A percentile compares a stretch with the other conserved stretches of the same genome.
Evolutionary conservation across 2,329 filamentous ascomycete species (phyloP).

Genomic region (Neoarthrinium moseri): DNA sequence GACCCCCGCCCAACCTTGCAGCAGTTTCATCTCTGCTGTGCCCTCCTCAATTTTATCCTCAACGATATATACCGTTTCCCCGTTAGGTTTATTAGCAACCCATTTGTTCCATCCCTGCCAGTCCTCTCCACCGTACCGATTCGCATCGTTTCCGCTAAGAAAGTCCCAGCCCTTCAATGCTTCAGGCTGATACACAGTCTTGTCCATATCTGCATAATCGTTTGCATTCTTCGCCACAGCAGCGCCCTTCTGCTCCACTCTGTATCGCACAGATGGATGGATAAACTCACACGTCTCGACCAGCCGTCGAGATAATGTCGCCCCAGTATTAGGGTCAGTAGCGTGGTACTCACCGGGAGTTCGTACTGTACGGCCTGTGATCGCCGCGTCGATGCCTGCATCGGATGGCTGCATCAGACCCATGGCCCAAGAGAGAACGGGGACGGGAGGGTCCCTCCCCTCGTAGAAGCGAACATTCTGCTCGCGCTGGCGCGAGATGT

Average conservation of each 20-base stretch:
- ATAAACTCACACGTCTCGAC: conserved; percentile 3
- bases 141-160: neutral
- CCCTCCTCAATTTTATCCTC: neutral
- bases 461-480: conserved; percentile 3
- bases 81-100: neutral
- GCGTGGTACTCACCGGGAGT: neutral
- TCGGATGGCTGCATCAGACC: neutral
- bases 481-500: neutral
- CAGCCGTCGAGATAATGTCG: neutral
- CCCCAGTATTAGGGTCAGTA: neutral
- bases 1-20: neutral
- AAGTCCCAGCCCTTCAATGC: neutral
- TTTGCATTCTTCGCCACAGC: neutral
- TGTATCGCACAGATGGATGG: conserved; percentile 2
- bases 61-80: neutral
- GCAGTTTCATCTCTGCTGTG: conserved; percentile 2
- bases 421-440: conserved; percentile 1
- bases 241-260: neutral
- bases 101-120: conserved; percentile 1
- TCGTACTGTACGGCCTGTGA: neutral
- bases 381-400: neutral
- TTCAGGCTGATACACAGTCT: neutral
- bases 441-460: neutral
- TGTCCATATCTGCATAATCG: neutral
- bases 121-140: neutral